Base-by-base conservation (phyloP, 805 yeast species). In the Pichia californica region DNA sequence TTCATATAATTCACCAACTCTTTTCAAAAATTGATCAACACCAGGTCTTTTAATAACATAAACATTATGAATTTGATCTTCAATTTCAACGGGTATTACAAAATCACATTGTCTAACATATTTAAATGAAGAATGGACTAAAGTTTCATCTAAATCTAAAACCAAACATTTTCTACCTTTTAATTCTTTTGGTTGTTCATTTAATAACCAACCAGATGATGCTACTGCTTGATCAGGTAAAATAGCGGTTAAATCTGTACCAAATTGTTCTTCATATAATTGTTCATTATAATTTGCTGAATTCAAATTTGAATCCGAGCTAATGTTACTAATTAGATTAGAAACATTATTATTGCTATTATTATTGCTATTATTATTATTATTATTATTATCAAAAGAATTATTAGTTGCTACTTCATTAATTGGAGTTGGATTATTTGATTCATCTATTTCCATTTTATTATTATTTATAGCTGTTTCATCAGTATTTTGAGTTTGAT, bases 1-100 rank as follows among this genome's bases (percentile, higher is more conserved):
- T 65, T 93, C 99, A 61, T 74, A 93, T 55, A 89, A 62, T 59
- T 86, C 73, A 23, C 97, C 95, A 38, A 91, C 95, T 51, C 76
- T 73, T 54, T 68, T 69, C 69, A 93, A 70, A 57, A 93, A 93
- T 59, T 87, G 94, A 64, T 93, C 99, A 40, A 94, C 98, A 1
- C 99, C 99, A 1, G 99, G 99, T 56, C 99, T 76, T 60, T 93
- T 93, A 44, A 89, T 88, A 20, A 93, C 99, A 61, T 88, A 93
- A 35, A 93, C 99, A 57, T 87, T 91, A 63, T 93, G 98, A 27
- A 81, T 73, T 61, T 86, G 91, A 55, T 82, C 82, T 56, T 93
- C 98, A 50, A 93, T 91, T 62, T 91, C 98, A 41, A 93, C 99
- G 14, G 99, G 98, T 39, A 93, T 87, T 37, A 94, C 94, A 66